Evolutionary conservation across 768 basidiomycete genomes (phyloP), one percentile per base, ranked within the genome.

Genomic region (Gymnopilus dilepis): DNA sequence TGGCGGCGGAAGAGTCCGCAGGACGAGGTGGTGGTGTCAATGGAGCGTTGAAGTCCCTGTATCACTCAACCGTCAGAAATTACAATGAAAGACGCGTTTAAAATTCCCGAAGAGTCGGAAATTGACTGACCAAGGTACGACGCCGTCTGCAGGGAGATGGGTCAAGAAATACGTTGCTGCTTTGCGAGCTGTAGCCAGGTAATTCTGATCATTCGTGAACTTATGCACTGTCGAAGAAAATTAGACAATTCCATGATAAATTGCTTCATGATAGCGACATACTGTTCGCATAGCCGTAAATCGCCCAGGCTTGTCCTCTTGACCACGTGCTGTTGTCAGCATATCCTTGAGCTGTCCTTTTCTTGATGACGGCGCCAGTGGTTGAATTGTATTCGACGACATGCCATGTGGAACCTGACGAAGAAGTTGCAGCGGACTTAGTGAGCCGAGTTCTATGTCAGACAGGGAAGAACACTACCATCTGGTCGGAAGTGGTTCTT

Each of bases 221-320:
- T 78, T 76, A 73, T 84, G 86, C 86, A 91, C 89, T 90, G 63
- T 17, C 52, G 24, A 41, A 26, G 38, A 33, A 13, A 30, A 38
- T 40, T 40, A 38, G 42, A 54, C 57, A 34, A 30, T 17, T 34
- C 6, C 43, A 38, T 15, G 33, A 41, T 48, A 37, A 45, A 31
- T 22, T 38, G 28, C 22, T 53, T 11, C 12, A 37, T 22, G 56
- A 41, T 56, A 56, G 24, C 56, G 28, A 75, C 86, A 33, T 64
- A 89, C 89, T 88, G 67, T 86, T 88, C 0, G 87, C 83, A 69
- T 85, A 91, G 0, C 88, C 88, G 64, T 86, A 87, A 28, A 90
- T 80, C 2, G 80, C 89, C 89, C 89, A 91, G 13, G 85, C 82
- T 70, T 92, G 86, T 7, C 89, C 89, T 30, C 90, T 84, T 47